Base-by-base conservation (phyloP, 2,329 filamentous ascomycete genomes). In the Colletotrichum zoysiae region DNA sequence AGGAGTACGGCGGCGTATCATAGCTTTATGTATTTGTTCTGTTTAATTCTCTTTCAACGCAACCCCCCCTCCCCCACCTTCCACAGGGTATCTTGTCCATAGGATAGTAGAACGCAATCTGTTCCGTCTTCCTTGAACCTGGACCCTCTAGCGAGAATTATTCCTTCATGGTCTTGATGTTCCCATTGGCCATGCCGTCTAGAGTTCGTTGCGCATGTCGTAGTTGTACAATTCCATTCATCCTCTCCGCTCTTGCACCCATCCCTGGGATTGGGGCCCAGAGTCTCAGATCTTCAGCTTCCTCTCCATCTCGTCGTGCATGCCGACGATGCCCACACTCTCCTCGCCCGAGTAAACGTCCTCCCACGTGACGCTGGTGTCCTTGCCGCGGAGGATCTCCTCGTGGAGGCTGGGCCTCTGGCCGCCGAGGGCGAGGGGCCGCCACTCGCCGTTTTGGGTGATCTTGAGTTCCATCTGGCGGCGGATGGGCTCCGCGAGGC, bases 391-490 rank as follows among this genome's bases (percentile, higher is more conserved):
- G 78, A 99, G 84, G 74, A 99, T 94, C 81, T 98, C 95, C 85
- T 94, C 93, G 84, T 98, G 95, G 63, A 98, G 87, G 78, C 90
- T 90, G 59, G 85, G 82, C 76, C 79, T 84, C 64, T 85, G 83
- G 48, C 91, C 90, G 56, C 90, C 88, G 67, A 97, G 85, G 57
- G 89, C 90, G 77, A 89, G 84, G 60, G 94, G 94, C 78, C 90
- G 88, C 92, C 95, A 97, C 82, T 93, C 91, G 75, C 94, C 92
- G 73, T 92, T 90, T 74, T 90, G 86, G 23, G 93, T 91, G 80
- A 97, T 95, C 89, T 94, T 93, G 81, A 97, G 87, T 86, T 99
- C 96, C 96, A 99, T 98, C 73, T 92, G 93, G 66, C 95, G 90
- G 69, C 95, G 91, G 78, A 98, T 91, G 3, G 96, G 96, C 88